Conservation (phyloP, 306 rosid species). For the Pterocarpus santalinus region DNA sequence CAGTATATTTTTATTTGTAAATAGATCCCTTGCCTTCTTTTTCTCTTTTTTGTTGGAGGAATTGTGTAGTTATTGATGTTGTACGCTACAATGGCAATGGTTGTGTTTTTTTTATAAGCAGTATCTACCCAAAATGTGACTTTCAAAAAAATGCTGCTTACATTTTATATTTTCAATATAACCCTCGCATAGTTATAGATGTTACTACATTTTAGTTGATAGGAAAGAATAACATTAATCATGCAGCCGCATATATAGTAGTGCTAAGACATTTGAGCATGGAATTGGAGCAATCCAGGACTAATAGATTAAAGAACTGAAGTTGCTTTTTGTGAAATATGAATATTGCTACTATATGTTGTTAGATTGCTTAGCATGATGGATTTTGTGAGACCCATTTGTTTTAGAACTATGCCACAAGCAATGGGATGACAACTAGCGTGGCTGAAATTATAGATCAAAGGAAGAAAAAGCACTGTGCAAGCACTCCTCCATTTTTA, state of each 20-base stretch:
- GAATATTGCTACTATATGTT: background rate
- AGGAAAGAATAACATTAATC: background rate
- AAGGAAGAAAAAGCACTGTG: background rate
- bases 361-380: background rate
- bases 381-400: background rate
- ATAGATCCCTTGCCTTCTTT: too few species aligned
- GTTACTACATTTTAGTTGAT: too few species aligned
- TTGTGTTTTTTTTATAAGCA: background rate
- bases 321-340: background rate
- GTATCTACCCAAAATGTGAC: background rate
- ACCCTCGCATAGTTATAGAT: background rate
- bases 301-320: too few species aligned
- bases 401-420: slow-evolving; percentile 16
- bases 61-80: too few species aligned
- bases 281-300: background rate
- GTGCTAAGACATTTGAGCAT: background rate
- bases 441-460: slow-evolving; percentile 31
- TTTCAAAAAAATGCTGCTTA: background rate
- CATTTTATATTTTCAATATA: background rate
- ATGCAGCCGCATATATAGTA: background rate
- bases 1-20: too few species aligned
- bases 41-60: too few species aligned
- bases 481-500: too few species aligned
- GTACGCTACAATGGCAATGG: background rate
- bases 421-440: slow-evolving; percentile 12